Percentiles rank a stretch among this genome's conserved stretches.
Evolutionary conservation across 768 basidiomycete species (phyloP).

Genomic region (Ephemerocybe angulata): DNA sequence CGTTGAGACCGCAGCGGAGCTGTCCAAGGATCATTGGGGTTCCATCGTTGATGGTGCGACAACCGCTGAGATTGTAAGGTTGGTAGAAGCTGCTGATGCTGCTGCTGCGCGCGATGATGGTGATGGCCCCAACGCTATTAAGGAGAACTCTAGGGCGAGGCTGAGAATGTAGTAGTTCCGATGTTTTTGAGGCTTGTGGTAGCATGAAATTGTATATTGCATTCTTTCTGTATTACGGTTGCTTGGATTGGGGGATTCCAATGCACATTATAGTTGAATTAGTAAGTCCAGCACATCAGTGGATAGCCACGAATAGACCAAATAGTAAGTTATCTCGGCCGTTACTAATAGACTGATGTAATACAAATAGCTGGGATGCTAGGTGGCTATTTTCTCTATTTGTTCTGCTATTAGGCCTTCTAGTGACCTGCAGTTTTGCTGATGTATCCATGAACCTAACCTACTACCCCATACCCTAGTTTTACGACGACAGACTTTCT

Average conservation of each 20-base stretch:
- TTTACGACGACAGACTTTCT: too few species aligned
- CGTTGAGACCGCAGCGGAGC: background rate
- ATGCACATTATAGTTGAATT: too few species aligned
- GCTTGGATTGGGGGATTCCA: background rate
- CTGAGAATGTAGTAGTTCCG: background rate
- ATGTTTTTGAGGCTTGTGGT: background rate
- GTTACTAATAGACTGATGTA: background rate
- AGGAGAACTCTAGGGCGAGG: background rate
- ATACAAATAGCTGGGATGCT: background rate
- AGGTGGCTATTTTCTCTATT: background rate
- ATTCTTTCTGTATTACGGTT: background rate
- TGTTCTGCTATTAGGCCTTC: background rate
- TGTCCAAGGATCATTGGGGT: background rate
- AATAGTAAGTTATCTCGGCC: background rate
- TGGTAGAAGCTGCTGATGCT: background rate
- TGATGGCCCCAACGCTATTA: background rate
- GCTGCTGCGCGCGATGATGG: background rate
- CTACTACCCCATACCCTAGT: too few species aligned
- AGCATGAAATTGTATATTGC: background rate
- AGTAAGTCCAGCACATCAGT: too few species aligned
- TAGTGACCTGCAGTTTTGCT: slow-evolving; percentile 1
- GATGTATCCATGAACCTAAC: background rate
- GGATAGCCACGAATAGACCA: background rate
- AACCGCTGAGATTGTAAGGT: background rate
- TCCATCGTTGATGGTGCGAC: background rate